Evolutionary conservation across 2,329 filamentous ascomycete species (phyloP).

Genomic region (Cordyceps cateniannulata): DNA sequence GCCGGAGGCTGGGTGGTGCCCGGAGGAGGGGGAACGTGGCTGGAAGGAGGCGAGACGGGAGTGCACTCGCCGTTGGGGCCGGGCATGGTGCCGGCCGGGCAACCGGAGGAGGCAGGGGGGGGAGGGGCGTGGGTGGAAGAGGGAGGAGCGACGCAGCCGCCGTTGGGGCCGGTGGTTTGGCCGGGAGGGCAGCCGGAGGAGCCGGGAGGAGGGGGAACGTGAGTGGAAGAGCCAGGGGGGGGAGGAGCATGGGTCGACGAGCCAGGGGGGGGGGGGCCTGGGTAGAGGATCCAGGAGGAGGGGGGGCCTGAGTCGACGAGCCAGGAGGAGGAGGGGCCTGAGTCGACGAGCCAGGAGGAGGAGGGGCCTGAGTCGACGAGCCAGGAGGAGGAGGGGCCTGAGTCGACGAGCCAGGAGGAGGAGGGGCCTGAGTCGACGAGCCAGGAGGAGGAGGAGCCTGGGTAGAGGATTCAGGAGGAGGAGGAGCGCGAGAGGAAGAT

Average conservation of each 20-base stretch:
- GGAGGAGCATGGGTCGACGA: slow-evolving; percentile 1
- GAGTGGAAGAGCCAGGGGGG: slow-evolving; percentile 2
- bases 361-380: slow-evolving; percentile 13
- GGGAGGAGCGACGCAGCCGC: not conserved
- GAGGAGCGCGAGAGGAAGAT: slow-evolving; percentile 13
- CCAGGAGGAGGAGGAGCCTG: not conserved
- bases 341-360: slow-evolving; percentile 9
- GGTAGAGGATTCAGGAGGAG: slow-evolving; percentile 3
- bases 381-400: not conserved
- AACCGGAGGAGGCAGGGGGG: not conserved
- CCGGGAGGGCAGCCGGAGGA: not conserved
- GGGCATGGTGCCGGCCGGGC: not conserved
- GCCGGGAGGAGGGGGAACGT: not conserved
- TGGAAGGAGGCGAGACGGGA: too few species aligned
- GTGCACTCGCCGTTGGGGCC: slow-evolving; percentile 4
- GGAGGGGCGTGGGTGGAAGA: slow-evolving; percentile 5
- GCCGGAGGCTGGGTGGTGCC: slow-evolving; percentile 11
- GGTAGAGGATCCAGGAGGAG: slow-evolving; percentile 6
- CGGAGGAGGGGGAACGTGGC: not conserved
- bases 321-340: not conserved
- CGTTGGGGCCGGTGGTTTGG: not conserved
- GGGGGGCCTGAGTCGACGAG: not conserved
- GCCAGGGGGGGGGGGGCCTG: not conserved
- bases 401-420: slow-evolving; percentile 1
- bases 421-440: not conserved